Evolutionary conservation across 2,329 filamentous ascomycete genomes (phyloP).

Genomic region (Phaeophleospora eucalypticola): DNA sequence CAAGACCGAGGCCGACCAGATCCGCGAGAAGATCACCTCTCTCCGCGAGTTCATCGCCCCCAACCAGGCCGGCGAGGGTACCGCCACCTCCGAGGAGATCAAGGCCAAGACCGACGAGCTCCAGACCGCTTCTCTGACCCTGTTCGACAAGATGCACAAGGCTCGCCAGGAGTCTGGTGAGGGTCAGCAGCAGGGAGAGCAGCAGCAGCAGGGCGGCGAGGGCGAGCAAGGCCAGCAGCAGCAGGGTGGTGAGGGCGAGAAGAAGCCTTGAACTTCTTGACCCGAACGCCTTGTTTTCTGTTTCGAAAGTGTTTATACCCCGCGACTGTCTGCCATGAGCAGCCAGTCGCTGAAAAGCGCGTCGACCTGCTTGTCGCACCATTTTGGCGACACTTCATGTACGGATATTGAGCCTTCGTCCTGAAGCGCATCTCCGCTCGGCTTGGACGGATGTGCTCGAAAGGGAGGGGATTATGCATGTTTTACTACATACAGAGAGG

Average conservation of each 20-base stretch:
- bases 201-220: conserved; percentile 42
- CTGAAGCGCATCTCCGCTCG: background rate
- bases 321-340: conserved; percentile 12
- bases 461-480: conserved; percentile 2
- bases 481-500: conserved; percentile 11
- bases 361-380: conserved; percentile 9
- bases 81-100: conserved; percentile 81
- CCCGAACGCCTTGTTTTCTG: conserved; percentile 5
- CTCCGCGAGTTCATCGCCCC: conserved; percentile 78
- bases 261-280: conserved; percentile 57
- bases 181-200: conserved; percentile 50
- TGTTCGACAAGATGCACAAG: conserved; percentile 99
- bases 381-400: conserved; percentile 9
- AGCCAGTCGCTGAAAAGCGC: conserved; percentile 15
- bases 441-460: background rate
- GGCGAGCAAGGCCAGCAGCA: conserved; percentile 36
- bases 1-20: conserved; percentile 88
- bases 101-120: conserved; percentile 99
- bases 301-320: conserved; percentile 22
- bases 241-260: conserved; percentile 60
- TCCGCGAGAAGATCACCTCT: conserved; percentile 94
- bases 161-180: conserved; percentile 55
- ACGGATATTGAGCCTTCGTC: conserved; percentile 7
- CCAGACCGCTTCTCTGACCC: conserved; percentile 88
- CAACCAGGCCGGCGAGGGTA: conserved; percentile 88